These are phyloP conservation scores for Alternaria alternata DNA, from an alignment of 2,329 filamentous ascomycete genomes.

Conservation along the genomic window DNA sequence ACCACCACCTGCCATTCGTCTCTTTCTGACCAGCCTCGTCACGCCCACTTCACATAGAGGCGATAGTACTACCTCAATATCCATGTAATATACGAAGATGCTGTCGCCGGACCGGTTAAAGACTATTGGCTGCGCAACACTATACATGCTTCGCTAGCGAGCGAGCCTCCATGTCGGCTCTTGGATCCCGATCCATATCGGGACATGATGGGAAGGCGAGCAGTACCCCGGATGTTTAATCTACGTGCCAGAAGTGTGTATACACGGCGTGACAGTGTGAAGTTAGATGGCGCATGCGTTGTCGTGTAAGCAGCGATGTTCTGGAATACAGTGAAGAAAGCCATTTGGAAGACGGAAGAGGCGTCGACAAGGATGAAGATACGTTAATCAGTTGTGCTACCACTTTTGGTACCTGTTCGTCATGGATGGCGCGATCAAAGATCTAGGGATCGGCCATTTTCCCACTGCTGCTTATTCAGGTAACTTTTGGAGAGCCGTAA, in stretches of 20 bases:
- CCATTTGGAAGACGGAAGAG: not conserved
- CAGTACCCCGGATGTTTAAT: slow-evolving; percentile 37
- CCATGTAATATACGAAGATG: slow-evolving; percentile 29
- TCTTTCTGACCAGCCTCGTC: slow-evolving; percentile 12
- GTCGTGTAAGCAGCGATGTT: not conserved
- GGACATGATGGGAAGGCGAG: slow-evolving; percentile 21
- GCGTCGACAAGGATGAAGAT: not conserved
- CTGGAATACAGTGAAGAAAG: not conserved
- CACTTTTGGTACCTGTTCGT: not conserved
- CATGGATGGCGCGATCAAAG: not conserved
- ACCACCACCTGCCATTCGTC: slow-evolving; percentile 7
- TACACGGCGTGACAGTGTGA: slow-evolving; percentile 28
- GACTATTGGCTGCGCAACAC: slow-evolving; percentile 29
- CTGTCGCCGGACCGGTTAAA: slow-evolving; percentile 31
- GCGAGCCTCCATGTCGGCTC: slow-evolving; percentile 33
- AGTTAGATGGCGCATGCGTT: not conserved
- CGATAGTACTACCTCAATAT: slow-evolving; percentile 35
- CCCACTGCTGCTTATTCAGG: too few relatives aligned
- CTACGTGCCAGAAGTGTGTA: slow-evolving; percentile 16
- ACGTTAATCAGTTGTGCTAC: not conserved
- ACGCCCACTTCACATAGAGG: slow-evolving; percentile 28
- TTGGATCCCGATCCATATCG: slow-evolving; percentile 29
- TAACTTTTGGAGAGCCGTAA: too few relatives aligned
- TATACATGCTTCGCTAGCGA: slow-evolving; percentile 27
- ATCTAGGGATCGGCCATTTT: not conserved